Base-by-base conservation (phyloP, 1,139 yeast genomes). In the Geotrichum restrictum region DNA sequence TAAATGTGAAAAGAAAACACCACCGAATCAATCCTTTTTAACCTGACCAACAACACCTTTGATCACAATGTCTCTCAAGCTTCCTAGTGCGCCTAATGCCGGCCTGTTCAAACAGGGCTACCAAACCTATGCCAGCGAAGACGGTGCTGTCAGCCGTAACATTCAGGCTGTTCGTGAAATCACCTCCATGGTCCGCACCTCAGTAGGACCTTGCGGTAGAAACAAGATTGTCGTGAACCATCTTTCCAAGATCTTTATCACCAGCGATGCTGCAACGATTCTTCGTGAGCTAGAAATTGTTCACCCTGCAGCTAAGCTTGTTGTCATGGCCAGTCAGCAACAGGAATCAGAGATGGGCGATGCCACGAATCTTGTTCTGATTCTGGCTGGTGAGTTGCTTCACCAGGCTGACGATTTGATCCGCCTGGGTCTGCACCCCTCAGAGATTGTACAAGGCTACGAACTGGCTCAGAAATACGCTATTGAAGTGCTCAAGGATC, bases 241-340 rank as follows among this genome's bases (percentile, higher is more conserved):
- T 24, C 59, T 87, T 61, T 91, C 91, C 55, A 89, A 84, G 69
- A 85, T 87, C 36, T 88, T 89, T 66, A 81, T 93, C 60, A 93
- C 98, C 45, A 88, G 88, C 62, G 98, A 94, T 70, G 98, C 98
- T 13, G 96, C 98, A 41, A 93, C 98, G 10, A 93, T 93, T 83
- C 76, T 93, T 58, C 81, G 87, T 61, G 98, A 94, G 69, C 75
- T 93, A 55, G 98, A 93, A 61, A 88, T 94, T 59, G 93, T 93
- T 45, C 98, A 93, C 68, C 98, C 98, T 6, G 98, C 97, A 1
- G 98, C 94, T 19, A 93, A 93, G 71, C 82, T 93, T 46, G 79
- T 93, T 59, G 95, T 93, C 55, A 88, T 89, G 97, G 96, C 98
- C 22, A 83, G 95, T 19, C 88, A 91, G 67, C 98, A 93, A 73